These are phyloP conservation scores for Chalciporus sphaerocephalus DNA, from an alignment of 768 basidiomycete species.

Conservation along the genomic window DNA sequence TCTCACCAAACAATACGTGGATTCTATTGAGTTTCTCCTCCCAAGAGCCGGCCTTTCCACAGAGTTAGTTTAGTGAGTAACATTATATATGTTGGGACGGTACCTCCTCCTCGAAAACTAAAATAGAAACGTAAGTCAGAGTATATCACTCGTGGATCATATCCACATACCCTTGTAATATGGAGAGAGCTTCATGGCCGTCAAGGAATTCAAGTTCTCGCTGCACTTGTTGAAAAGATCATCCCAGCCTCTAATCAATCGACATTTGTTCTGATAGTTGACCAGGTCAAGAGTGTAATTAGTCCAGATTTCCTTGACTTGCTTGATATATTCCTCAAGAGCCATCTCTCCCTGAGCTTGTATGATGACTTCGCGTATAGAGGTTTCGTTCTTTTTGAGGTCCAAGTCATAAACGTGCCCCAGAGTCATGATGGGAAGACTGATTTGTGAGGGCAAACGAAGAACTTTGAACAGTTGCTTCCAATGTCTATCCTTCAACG, in stretches of 20 bases:
- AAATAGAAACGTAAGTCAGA: constrained; percentile 3
- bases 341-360: constrained; percentile 99
- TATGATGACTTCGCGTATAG: constrained; percentile 91
- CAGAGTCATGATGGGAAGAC: constrained; percentile 80
- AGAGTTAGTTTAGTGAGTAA: constrained; percentile 8
- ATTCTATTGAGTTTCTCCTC: constrained; percentile 96
- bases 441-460: constrained; percentile 68
- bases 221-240: constrained; percentile 95
- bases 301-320: constrained; percentile 97
- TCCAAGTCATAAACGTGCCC: constrained; percentile 97
- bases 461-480: constrained; percentile 92
- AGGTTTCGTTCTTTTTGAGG: constrained; percentile 83
- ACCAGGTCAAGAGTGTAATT: constrained; percentile 93
- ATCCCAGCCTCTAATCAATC: constrained; percentile 97
- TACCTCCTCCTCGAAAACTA: constrained; percentile 89
- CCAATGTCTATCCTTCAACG: constrained; percentile 97
- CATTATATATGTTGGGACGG: not conserved
- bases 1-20: constrained; percentile 88
- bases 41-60: constrained; percentile 74
- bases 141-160: not conserved
- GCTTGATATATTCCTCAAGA: constrained; percentile 90
- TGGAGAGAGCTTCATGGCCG: constrained; percentile 96
- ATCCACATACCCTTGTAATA: constrained; percentile 82
- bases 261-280: constrained; percentile 98
- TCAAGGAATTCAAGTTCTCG: constrained; percentile 93